Evolutionary conservation across 1,139 yeast genomes (phyloP), one percentile per base, ranked within the genome.

Genomic region (Debaryomyces sp.): DNA sequence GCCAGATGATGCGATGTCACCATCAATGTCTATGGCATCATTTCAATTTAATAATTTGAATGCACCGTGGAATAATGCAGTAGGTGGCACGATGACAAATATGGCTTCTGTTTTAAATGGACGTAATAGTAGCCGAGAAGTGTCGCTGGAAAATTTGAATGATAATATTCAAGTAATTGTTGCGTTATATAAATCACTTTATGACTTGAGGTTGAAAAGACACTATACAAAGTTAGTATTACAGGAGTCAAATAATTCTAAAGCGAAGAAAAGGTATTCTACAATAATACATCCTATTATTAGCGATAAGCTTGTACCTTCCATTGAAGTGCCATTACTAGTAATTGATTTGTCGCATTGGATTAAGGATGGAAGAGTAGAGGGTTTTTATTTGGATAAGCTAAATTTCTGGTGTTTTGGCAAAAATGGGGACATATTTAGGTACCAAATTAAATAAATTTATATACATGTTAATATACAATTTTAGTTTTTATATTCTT

Each of bases 371-470:
- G 83, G 84, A 1, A 71, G 81, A 50, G 62, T 81, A 34, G 71
- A 74, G 44, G 77, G 79, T 2, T 61, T 79, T 32, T 66, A 68
- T 50, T 61, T 78, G 37, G 78, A 73, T 42, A 58, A 66, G 2
- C 51, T 54, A 18, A 67, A 64, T 46, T 70, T 81, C 43, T 81
- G 85, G 85, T 73, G 80, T 23, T 78, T 76, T 61, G 74, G 78
- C 2, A 71, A 75, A 44, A 76, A 74, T 40, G 87, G 87, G 2
- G 87, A 82, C 61, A 61, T 80, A 10, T 70, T 81, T 43, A 71
- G 71, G 44, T 67, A 64, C 47, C 45, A 45, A 41, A 57, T 64
- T 35, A 43, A 41, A 36, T 36, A 43, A 33, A 34, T 32, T 12
- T 22, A 34, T n/a, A 29, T 35, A 37, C 18, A n/a, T 9, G 12